These are phyloP conservation scores for Solanum lignicaule DNA, from an alignment of 257 asterid species.

Conservation along the genomic window DNA sequence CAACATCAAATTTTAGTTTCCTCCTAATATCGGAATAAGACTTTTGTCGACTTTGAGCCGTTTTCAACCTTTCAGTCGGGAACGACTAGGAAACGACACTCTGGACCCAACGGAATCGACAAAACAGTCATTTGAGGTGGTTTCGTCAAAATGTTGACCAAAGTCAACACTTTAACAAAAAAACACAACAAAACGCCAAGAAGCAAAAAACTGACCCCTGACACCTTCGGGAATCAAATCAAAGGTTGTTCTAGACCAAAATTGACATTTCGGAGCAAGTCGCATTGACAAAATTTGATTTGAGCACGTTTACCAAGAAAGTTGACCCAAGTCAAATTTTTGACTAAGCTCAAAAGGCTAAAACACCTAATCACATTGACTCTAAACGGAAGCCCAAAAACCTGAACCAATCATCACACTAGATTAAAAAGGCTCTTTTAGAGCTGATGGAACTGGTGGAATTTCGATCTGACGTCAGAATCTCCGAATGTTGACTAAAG, in stretches of 20 bases:
- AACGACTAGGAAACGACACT: background rate
- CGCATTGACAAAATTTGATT: background rate
- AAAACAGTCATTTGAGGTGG: background rate
- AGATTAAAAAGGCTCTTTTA: background rate
- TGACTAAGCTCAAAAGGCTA: background rate
- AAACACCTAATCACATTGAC: background rate
- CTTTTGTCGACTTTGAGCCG: background rate
- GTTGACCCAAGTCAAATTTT: too few relatives aligned
- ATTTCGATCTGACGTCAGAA: rapidly evolving
- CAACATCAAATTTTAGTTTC: background rate
- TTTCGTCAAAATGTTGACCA: background rate
- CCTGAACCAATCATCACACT: background rate
- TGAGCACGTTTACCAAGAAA: background rate
- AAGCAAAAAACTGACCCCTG: background rate
- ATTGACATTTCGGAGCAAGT: rapidly evolving
- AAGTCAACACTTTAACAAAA: background rate
- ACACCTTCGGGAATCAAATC: background rate
- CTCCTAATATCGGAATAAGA: background rate
- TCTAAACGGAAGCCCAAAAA: background rate
- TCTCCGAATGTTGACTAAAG: background rate
- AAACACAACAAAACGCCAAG: background rate
- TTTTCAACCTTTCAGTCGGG: background rate
- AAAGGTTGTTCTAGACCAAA: background rate
- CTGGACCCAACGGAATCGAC: background rate
- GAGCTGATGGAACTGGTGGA: background rate